These are phyloP conservation scores for Leishmania martiniquensis DNA, from an alignment of 208 protist genomes.

Conservation along the genomic window DNA sequence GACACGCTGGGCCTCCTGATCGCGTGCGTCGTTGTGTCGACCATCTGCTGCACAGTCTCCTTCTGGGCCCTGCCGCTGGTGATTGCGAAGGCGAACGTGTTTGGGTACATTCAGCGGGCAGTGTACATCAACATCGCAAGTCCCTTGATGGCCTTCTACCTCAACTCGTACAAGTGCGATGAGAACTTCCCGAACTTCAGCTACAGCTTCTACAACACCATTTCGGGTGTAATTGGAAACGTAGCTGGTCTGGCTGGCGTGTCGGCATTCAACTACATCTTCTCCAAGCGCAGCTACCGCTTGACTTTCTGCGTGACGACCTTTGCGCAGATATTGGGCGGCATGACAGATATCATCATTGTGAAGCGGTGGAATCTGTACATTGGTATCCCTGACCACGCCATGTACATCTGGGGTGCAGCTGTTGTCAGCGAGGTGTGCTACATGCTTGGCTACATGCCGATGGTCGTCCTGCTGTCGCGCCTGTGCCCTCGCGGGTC, in stretches of 20 bases:
- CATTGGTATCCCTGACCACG: constrained; percentile 55
- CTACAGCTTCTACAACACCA: constrained; percentile 69
- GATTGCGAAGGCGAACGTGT: constrained; percentile 71
- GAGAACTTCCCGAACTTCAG: constrained; percentile 59
- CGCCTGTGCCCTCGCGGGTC: constrained; percentile 77
- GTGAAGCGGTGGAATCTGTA: constrained; percentile 64
- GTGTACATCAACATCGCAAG: constrained; percentile 52
- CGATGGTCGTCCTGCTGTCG: constrained; percentile 71
- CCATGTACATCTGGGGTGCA: constrained; percentile 78
- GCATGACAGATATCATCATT: constrained; percentile 65
- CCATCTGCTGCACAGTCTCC: constrained; percentile 37
- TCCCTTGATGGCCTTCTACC: constrained; percentile 52
- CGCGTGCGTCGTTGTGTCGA: constrained; percentile 38
- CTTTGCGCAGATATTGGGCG: constrained; percentile 38
- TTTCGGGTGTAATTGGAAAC: constrained; percentile 48
- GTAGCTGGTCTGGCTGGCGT: constrained; percentile 50
- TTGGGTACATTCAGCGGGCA: constrained; percentile 45
- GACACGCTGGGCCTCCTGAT: constrained; percentile 40
- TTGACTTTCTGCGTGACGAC: constrained; percentile 45
- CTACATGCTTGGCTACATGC: constrained; percentile 79
- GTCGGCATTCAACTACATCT: constrained; percentile 55
- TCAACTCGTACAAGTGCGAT: constrained; percentile 40
- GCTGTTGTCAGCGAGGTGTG: constrained; percentile 54
- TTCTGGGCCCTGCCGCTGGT: constrained; percentile 63
- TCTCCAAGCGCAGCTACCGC: constrained; percentile 55